These are phyloP conservation scores for Pelargonium australe DNA, from an alignment of 441 rosid species.

Conservation along the genomic window DNA sequence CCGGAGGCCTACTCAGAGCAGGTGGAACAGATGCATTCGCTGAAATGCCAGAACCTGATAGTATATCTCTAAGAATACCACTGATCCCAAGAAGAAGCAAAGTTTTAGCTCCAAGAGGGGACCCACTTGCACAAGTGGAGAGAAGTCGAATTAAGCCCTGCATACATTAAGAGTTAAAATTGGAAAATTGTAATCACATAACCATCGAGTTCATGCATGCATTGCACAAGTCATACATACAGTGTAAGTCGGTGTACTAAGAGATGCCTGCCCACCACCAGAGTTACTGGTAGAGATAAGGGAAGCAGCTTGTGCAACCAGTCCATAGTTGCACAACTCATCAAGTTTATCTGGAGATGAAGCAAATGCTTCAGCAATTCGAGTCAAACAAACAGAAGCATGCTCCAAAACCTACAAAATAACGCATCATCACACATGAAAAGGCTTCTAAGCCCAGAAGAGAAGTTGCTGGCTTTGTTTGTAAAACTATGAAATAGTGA, in stretches of 20 bases:
- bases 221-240: slow-evolving; percentile 34
- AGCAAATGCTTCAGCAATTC: slow-evolving; percentile 29
- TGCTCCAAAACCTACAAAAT: slow-evolving; percentile 82
- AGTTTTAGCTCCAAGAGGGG: slow-evolving; percentile 91
- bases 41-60: slow-evolving; percentile 82
- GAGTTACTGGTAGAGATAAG: slow-evolving; percentile 85
- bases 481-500: not conserved
- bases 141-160: slow-evolving; percentile 96
- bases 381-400: slow-evolving; percentile 44
- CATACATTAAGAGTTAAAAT: slow-evolving; percentile 26
- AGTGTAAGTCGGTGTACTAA: slow-evolving; percentile 86
- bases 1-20: slow-evolving; percentile 92
- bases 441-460: slow-evolving; percentile 8
- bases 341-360: slow-evolving; percentile 27
- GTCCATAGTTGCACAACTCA: slow-evolving; percentile 65
- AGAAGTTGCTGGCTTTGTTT: not conserved
- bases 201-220: slow-evolving; percentile 4
- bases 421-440: slow-evolving; percentile 9
- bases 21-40: slow-evolving; percentile 80
- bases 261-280: slow-evolving; percentile 95
- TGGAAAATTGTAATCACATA: slow-evolving; percentile 13
- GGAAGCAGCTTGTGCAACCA: slow-evolving; percentile 92
- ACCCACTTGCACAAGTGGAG: slow-evolving; percentile 94
- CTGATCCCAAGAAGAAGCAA: slow-evolving; percentile 90
- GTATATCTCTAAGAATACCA: slow-evolving; percentile 84